Base-by-base conservation (phyloP, 2,329 filamentous ascomycete species). In the Ceratocystis albifundus region DNA sequence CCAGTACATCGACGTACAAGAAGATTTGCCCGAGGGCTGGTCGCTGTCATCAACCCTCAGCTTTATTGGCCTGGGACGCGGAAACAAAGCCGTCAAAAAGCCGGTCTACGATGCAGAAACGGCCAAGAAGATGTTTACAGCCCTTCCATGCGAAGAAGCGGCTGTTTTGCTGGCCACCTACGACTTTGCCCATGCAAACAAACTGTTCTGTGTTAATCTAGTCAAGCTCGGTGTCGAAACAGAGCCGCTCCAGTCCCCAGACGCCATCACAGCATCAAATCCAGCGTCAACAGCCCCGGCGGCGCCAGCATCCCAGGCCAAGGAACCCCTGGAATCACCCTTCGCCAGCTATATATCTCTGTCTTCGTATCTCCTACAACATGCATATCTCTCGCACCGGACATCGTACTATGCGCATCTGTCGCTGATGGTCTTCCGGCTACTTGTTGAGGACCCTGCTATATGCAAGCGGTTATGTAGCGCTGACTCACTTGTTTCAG, bases 161-260 rank as follows among this genome's bases (percentile, higher is more conserved):
- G 86, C 92, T 3, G 80, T 95, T 2, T 77, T 97, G 3, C 80
- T 99, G 44, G 87, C 90, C 0, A 87, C 90, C 0, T 99, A 97
- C 74, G 94, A 97, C 74, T 97, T 97, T 74, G 86, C 87, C 2
- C 88, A 96, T 73, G 88, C 92, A 44, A 99, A 97, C 78, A 97
- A 96, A 76, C 80, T 96, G 7, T 97, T 99, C 75, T 93, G 90
- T 74, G 88, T 89, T 74, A 92, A 88, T 71, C 77, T 99, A 55
- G 84, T 96, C 64, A 86, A 84, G 1, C 73, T 85, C 28, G 73
- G 82, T 4, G 76, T 85, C 0, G 84, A 86, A 62, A 87, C 87
- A 70, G 83, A 80, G 53, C 80, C 30, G 7, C 20, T 32, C 10
- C 15, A 30, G 25, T n/a, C 30, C 4, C 7, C 28, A 15, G 53